These are phyloP conservation scores for Rhizoclosmatium globosum DNA, from an alignment of 192 early-diverging fungal genomes.

Conservation along the genomic window DNA sequence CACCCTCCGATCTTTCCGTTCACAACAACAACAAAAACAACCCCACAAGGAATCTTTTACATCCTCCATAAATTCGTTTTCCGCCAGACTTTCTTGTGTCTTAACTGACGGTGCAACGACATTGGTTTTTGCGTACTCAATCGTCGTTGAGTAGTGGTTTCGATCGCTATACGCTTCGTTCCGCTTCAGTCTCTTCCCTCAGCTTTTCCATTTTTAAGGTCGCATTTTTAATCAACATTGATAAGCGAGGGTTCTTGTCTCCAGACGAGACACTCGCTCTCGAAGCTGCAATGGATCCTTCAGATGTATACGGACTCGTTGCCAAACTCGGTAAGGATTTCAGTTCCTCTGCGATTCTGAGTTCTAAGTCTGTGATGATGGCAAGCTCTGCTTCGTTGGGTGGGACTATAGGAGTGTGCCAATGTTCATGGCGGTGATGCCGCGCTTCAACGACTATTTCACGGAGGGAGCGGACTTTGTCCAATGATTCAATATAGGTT, in stretches of 20 bases:
- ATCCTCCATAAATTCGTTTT: not conserved
- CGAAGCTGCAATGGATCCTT: not conserved
- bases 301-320: not conserved
- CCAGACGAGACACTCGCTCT: not conserved
- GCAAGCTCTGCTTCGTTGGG: slow-evolving; percentile 7
- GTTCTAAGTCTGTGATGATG: slow-evolving; percentile 9
- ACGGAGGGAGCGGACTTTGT: slow-evolving; percentile 4
- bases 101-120: not conserved
- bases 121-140: not conserved
- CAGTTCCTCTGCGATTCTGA: not conserved
- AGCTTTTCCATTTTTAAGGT: slow-evolving; percentile 3
- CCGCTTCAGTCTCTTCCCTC: not conserved
- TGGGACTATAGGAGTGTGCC: slow-evolving; percentile 13
- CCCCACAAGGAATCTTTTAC: not conserved
- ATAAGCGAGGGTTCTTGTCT: slow-evolving; percentile 15
- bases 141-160: not conserved
- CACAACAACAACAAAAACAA: not conserved
- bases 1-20: slow-evolving; percentile 6
- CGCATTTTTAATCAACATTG: slow-evolving; percentile 15
- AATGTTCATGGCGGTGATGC: slow-evolving; percentile 14
- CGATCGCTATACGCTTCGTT: not conserved
- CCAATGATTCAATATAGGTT: not conserved
- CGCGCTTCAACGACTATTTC: not conserved
- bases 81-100: not conserved
- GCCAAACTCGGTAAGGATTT: no score